phyloP scores from a whole-genome alignment of 2,329 filamentous ascomycete species.

The Alternaria sp. region DNA sequence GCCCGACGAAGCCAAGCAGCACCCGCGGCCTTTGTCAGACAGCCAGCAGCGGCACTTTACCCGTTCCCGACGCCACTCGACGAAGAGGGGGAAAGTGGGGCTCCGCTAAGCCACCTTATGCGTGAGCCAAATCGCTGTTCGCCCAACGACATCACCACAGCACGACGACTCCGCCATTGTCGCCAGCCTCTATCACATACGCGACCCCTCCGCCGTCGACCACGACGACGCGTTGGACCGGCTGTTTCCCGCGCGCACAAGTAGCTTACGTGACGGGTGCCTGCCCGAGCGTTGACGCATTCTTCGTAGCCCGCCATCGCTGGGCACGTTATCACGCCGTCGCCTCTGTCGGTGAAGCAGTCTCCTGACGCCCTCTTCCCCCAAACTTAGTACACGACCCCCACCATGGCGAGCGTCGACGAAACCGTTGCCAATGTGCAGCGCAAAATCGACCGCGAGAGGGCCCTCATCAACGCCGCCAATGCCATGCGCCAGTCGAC shows the following conservation, averaged over 20 bases:
- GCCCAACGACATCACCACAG: conserved; percentile 37
- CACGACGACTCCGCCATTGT: conserved; percentile 32
- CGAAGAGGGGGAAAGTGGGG: conserved; percentile 31
- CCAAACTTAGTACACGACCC: conserved; percentile 19
- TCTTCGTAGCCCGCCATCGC: conserved; percentile 33
- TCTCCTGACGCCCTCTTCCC: conserved; percentile 36
- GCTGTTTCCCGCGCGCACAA: conserved; percentile 17
- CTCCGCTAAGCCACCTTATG: conserved; percentile 38
- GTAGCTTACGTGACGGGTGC: conserved; percentile 26
- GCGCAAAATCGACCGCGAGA: conserved; percentile 98
- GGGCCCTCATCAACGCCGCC: conserved; percentile 91
- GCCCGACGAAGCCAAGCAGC: conserved; percentile 9
- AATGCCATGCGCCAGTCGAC: conserved; percentile 96
- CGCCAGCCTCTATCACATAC: conserved; percentile 19
- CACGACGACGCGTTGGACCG: conserved; percentile 17
- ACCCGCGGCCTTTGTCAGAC: conserved; percentile 10
- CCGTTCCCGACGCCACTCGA: conserved; percentile 32
- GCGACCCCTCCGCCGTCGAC: conserved; percentile 17
- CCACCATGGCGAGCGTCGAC: conserved; percentile 66
- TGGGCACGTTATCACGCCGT: conserved; percentile 38
- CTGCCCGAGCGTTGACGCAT: conserved; percentile 39
- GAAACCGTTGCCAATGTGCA: conserved; percentile 79
- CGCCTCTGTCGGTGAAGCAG: conserved; percentile 40
- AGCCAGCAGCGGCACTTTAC: conserved; percentile 13
- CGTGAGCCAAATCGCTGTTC: conserved; percentile 37